phyloP scores from a whole-genome alignment of 139 green algal genomes.

The Chlamydomonas eustigma region DNA sequence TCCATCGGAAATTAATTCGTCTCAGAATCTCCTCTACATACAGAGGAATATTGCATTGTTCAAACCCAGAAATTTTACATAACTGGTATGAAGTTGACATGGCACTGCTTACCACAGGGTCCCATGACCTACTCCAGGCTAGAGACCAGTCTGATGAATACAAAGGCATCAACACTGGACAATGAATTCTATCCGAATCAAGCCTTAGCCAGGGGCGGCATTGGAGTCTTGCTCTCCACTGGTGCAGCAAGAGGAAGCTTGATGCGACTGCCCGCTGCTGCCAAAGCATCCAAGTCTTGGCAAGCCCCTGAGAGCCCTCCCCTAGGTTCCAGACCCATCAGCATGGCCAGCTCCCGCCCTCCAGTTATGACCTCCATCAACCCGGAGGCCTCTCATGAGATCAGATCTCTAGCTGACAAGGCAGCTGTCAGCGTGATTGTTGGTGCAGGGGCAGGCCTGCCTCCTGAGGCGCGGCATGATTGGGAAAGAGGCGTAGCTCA shows the following conservation, averaged over 20 bases:
- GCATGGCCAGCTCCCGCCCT: neutral
- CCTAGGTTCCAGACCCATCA: neutral
- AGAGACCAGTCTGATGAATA: slow-evolving; percentile 5
- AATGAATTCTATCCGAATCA: slow-evolving; percentile 12
- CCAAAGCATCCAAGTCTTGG: neutral
- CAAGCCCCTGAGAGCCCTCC: neutral
- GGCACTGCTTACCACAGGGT: no score
- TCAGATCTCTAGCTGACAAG: neutral
- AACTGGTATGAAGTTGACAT: no score
- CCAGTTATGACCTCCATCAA: neutral
- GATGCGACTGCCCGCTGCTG: slow-evolving; percentile 6
- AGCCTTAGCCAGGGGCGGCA: slow-evolving; percentile 6
- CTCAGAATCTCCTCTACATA: no score
- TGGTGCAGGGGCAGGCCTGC: neutral
- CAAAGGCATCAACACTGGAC: neutral
- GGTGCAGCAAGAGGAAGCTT: neutral
- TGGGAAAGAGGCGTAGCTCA: slow-evolving; percentile 17
- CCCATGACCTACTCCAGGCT: no score
- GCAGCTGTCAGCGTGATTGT: neutral
- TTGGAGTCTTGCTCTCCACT: slow-evolving; percentile 12
- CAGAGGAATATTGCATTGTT: no score
- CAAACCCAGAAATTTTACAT: no score
- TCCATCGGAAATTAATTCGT: no score
- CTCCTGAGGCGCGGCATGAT: neutral
- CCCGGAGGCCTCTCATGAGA: neutral